A percentile compares a stretch with the other conserved stretches of the same genome.
phyloP scores from a whole-genome alignment of 495 filamentous ascomycete species.

The Penicillium antarcticum region DNA sequence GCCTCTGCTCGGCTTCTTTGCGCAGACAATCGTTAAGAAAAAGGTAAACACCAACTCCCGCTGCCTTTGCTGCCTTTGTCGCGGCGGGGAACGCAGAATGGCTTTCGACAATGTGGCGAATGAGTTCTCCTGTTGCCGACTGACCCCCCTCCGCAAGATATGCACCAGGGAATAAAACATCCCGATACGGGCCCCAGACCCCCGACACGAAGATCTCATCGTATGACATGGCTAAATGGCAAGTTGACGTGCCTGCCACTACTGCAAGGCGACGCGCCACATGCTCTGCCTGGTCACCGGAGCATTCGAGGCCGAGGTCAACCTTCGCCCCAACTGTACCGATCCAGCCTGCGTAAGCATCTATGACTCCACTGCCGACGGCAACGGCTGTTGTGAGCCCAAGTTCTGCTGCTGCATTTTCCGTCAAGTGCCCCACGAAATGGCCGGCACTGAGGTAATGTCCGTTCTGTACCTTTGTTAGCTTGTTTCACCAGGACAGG shows the following conservation, averaged over 20 bases:
- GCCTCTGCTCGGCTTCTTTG: conserved; percentile 49
- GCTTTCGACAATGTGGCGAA: conserved; percentile 67
- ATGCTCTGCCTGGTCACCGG: too few species aligned
- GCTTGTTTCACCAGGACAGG: too few species aligned
- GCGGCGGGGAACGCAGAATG: too few species aligned
- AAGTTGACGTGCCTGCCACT: conserved; percentile 86
- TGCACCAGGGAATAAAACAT: conserved; percentile 73
- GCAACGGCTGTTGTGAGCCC: conserved; percentile 77
- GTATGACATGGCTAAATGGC: conserved; percentile 83
- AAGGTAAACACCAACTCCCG: conserved; percentile 66
- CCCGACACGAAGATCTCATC: conserved; percentile 81
- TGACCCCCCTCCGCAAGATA: conserved; percentile 92
- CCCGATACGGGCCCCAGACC: conserved; percentile 87
- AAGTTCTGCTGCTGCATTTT: conserved; percentile 69
- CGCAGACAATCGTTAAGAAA: conserved; percentile 78
- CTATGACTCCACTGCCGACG: conserved; percentile 84
- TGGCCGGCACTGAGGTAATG: conserved; percentile 79
- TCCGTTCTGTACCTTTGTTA: conserved; percentile 51
- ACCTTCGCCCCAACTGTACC: conserved; percentile 88
- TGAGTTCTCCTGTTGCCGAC: conserved; percentile 86
- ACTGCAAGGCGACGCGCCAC: conserved; percentile 79
- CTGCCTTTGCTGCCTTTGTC: conserved; percentile 66
- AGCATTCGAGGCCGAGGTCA: conserved; percentile 57
- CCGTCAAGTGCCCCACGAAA: conserved; percentile 68
- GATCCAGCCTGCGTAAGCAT: conserved; percentile 91